Base-by-base conservation (phyloP, 768 basidiomycete genomes). In the Tricholoma flavovirens region DNA sequence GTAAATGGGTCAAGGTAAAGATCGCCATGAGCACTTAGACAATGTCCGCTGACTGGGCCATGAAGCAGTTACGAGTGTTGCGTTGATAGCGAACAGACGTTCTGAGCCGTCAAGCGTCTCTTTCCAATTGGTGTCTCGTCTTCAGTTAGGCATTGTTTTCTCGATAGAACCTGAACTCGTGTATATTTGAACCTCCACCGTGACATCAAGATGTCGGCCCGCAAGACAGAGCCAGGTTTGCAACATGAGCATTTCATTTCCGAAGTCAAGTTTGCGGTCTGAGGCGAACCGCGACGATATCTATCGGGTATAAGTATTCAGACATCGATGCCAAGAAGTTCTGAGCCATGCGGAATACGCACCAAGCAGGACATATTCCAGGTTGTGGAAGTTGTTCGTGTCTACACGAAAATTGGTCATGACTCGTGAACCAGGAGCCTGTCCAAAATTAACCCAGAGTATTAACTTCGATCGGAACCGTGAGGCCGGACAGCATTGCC, bases 181-280 rank as follows among this genome's bases (percentile, higher is more conserved):
- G 55, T 46, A 49, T 43, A 9, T 42, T 42, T 42, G 40, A 17
- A 40, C 40, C 17, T 40, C 19, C 10, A 9, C 38, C n/a, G n/a
- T n/a, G n/a, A 40, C 17, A 17, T 42, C 26, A 51, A 55, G 38
- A 58, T 56, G 26, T 24, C 57, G 57, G 51, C 54, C 36, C 38
- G 42, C 42, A 48, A 49, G 57, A 56, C 54, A 52, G 33, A 49
- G 50, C 50, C 52, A 60, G 57, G 59, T 60, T 43, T 40, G 54
- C 17, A 62, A 66, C 67, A 69, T 64, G 67, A 66, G 64, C 59
- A 58, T 57, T 69, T 71, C 64, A 72, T 72, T 64, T 72, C 71
- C 71, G 71, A 69, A 66, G 68, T 48, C 49, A 59, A 62, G 55
- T 57, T 55, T 49, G 46, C n/a, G 29, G 26, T 49, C 46, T 49